A percentile compares a stretch with the other conserved stretches of the same genome.
Evolutionary conservation across 352 stramenopile species (phyloP).

Genomic region (Pythium phragmiticola): DNA sequence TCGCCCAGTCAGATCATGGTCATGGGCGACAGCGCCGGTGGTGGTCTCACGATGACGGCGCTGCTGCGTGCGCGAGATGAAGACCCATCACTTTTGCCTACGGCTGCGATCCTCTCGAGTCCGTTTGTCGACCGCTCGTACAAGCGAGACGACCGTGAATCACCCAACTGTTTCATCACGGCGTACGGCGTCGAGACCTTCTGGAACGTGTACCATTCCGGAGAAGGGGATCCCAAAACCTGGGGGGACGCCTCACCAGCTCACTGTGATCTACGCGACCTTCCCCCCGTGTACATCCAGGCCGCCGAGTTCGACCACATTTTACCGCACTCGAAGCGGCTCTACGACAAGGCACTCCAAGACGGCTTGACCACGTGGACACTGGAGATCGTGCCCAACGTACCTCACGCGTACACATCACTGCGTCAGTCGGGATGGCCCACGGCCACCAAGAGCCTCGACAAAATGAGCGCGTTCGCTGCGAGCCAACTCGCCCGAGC

Average conservation of each 20-base stretch:
- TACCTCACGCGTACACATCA: conserved; percentile 28
- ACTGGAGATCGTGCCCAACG: conserved; percentile 19
- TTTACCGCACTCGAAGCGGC: conserved; percentile 13
- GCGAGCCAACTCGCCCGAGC: neutral
- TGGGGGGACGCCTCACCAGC: conserved; percentile 25
- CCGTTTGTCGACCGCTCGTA: conserved; percentile 35
- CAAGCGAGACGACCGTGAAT: conserved; percentile 12
- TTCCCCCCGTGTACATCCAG: conserved; percentile 26
- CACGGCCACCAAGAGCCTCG: conserved; percentile 10
- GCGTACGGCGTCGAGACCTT: conserved; percentile 8
- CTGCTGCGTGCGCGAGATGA: conserved; percentile 16
- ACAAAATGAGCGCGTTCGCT: conserved; percentile 22
- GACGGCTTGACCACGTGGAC: conserved; percentile 19
- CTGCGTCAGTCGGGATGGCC: conserved; percentile 19
- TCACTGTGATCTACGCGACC: conserved; percentile 14
- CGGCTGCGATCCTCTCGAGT: conserved; percentile 15
- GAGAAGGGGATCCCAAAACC: conserved; percentile 13
- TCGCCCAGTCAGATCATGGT: conserved; percentile 14
- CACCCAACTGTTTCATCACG: conserved; percentile 20
- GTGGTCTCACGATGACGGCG: conserved; percentile 11
- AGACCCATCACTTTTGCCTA: conserved; percentile 3
- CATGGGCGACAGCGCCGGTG: conserved; percentile 25
- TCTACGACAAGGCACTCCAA: conserved; percentile 14
- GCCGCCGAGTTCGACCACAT: conserved; percentile 25
- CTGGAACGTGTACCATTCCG: conserved; percentile 17